Evolutionary conservation across 805 yeast genomes (phyloP).

Genomic region (Hanseniaspora clermontiae): DNA sequence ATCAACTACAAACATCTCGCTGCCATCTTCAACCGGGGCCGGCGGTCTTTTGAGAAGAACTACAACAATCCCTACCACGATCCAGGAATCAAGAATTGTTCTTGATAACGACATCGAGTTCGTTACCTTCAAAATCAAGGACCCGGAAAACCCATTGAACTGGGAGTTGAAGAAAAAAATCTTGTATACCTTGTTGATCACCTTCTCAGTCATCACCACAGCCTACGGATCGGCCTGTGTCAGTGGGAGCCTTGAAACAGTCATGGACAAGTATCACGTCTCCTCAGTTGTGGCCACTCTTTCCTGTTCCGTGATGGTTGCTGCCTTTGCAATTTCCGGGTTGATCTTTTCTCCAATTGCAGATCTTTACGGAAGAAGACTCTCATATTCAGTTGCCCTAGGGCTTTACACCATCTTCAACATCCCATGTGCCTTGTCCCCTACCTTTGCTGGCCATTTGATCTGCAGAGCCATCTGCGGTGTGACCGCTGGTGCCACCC

Average conservation of each 20-base stretch:
- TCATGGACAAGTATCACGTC: conserved; percentile 54
- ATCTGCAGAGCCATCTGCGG: conserved; percentile 82
- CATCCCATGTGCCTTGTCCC: conserved; percentile 76
- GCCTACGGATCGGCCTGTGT: conserved; percentile 90
- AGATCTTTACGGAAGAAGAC: conserved; percentile 75
- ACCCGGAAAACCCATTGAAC: conserved; percentile 83
- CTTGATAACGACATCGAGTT: conserved; percentile 46
- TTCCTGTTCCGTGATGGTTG: conserved; percentile 74
- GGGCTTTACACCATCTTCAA: conserved; percentile 65
- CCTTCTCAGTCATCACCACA: conserved; percentile 69
- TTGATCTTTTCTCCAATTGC: conserved; percentile 79
- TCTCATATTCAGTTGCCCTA: conserved; percentile 68
- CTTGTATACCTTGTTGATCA: conserved; percentile 54
- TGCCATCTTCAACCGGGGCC: neutral
- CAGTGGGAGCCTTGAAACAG: conserved; percentile 68
- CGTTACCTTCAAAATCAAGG: conserved; percentile 67
- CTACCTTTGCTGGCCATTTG: conserved; percentile 66
- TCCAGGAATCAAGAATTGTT: conserved; percentile 1
- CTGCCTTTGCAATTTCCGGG: conserved; percentile 82
- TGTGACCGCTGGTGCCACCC: conserved; percentile 69
- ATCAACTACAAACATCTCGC: conserved; percentile 7
- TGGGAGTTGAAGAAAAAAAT: conserved; percentile 52
- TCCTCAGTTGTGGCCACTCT: conserved; percentile 66
- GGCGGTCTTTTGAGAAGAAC: conserved; percentile 27
- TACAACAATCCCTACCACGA: conserved; percentile 30